These are phyloP conservation scores for Tricholoma flavovirens DNA, from an alignment of 768 basidiomycete genomes.

Conservation along the genomic window DNA sequence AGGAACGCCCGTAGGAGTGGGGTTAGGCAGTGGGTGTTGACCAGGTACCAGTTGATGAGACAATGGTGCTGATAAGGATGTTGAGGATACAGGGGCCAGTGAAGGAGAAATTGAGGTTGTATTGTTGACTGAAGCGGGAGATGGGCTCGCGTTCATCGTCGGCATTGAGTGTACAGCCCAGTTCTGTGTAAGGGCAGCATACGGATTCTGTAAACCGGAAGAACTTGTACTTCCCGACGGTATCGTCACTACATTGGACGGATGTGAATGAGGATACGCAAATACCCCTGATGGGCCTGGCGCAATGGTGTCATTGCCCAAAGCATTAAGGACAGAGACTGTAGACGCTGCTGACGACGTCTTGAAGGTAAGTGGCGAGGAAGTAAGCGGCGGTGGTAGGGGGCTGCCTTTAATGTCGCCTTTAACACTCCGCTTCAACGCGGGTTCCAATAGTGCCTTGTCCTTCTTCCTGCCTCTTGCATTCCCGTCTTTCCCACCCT, in stretches of 20 bases:
- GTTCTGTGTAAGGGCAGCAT: slow-evolving; percentile 21
- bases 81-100: slow-evolving; percentile 20
- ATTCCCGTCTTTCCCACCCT: slow-evolving; percentile 25
- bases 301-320: slow-evolving; percentile 17
- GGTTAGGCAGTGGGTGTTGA: slow-evolving; percentile 8
- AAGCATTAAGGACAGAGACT: slow-evolving; percentile 15
- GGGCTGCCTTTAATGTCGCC: slow-evolving; percentile 52
- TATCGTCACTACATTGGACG: slow-evolving; percentile 16
- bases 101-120: slow-evolving; percentile 22
- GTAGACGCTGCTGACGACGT: slow-evolving; percentile 20
- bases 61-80: slow-evolving; percentile 23
- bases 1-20: slow-evolving; percentile 29
- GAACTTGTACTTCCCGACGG: slow-evolving; percentile 20
- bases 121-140: slow-evolving; percentile 22
- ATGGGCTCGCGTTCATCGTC: slow-evolving; percentile 14
- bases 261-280: slow-evolving; percentile 34
- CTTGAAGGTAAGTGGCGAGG: slow-evolving; percentile 53
- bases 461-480: slow-evolving; percentile 52
- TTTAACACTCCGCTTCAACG: slow-evolving; percentile 66
- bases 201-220: slow-evolving; percentile 33
- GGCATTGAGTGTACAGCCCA: slow-evolving; percentile 29
- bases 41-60: slow-evolving; percentile 4
- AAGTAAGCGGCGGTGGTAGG: slow-evolving; percentile 65
- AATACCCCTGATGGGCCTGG: slow-evolving; percentile 36
- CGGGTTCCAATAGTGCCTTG: slow-evolving; percentile 52